Evolutionary conservation across 495 filamentous ascomycete species (phyloP).

Genomic region (Geopyxis carbonaria): DNA sequence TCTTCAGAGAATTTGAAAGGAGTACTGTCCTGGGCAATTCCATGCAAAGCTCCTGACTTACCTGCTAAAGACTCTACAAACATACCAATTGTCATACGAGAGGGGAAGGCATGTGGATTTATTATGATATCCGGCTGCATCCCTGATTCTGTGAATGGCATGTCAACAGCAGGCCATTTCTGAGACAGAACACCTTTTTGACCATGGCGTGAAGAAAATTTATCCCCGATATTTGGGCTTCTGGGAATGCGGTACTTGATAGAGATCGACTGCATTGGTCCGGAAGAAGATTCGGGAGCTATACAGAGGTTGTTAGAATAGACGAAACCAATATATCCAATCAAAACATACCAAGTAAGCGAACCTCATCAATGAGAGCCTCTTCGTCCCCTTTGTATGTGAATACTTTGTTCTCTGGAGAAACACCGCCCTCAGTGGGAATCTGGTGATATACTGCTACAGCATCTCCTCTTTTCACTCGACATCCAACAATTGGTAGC

Average conservation of each 20-base stretch:
- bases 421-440: constrained; percentile 54
- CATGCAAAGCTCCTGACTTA: constrained; percentile 85
- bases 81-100: constrained; percentile 99
- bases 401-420: constrained; percentile 64
- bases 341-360: constrained; percentile 52
- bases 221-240: constrained; percentile 87
- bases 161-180: constrained; percentile 83
- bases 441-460: constrained; percentile 85
- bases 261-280: constrained; percentile 68
- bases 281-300: constrained; percentile 42
- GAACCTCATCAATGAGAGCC: constrained; percentile 82
- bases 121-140: constrained; percentile 97
- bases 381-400: constrained; percentile 79
- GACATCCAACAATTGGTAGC: constrained; percentile 57
- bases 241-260: constrained; percentile 87
- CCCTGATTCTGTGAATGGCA: constrained; percentile 94
- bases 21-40: constrained; percentile 82
- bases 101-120: constrained; percentile 99
- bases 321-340: neutral
- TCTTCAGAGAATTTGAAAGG: constrained; percentile 89
- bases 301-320: neutral
- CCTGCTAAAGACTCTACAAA: constrained; percentile 95
- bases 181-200: constrained; percentile 97
- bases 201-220: constrained; percentile 94
- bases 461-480: constrained; percentile 61